These are phyloP conservation scores for Pseudogymnoascus sp. DNA, from an alignment of 2,329 filamentous ascomycete species.

Conservation along the genomic window DNA sequence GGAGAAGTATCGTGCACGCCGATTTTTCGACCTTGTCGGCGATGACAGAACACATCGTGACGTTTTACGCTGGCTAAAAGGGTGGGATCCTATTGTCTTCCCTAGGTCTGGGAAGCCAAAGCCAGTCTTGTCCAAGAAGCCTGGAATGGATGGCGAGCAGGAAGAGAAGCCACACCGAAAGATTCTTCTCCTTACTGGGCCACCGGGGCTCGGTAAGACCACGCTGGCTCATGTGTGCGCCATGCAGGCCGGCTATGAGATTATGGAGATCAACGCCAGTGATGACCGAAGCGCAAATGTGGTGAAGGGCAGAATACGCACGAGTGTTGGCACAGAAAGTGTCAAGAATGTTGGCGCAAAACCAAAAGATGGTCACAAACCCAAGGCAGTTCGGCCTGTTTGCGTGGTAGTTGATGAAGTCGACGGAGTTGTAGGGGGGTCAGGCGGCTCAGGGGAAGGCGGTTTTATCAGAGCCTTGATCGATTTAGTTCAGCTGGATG, in stretches of 20 bases:
- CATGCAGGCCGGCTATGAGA: conserved; percentile 88
- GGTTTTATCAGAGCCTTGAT: conserved; percentile 94
- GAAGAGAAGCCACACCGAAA: conserved; percentile 76
- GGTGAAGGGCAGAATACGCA: conserved; percentile 82
- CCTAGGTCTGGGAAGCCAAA: conserved; percentile 56
- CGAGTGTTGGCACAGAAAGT: conserved; percentile 87
- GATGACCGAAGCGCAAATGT: conserved; percentile 87
- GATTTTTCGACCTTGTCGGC: conserved; percentile 86
- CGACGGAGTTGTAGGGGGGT: conserved; percentile 81
- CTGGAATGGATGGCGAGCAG: conserved; percentile 38
- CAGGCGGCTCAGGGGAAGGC: conserved; percentile 70
- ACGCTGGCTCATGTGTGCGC: conserved; percentile 95
- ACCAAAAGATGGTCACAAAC: conserved; percentile 43
- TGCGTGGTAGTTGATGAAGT: conserved; percentile 96
- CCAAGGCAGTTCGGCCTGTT: conserved; percentile 72
- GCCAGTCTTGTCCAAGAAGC: conserved; percentile 34
- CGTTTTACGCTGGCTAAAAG: conserved; percentile 87
- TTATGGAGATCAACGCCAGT: conserved; percentile 95
- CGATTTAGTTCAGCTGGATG: conserved; percentile 76
- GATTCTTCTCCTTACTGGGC: conserved; percentile 81
- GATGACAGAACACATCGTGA: conserved; percentile 88
- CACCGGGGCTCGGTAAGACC: conserved; percentile 90
- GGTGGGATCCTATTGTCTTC: conserved; percentile 89
- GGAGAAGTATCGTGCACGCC: conserved; percentile 89
- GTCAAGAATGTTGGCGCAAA: conserved; percentile 62